Evolutionary conservation across 345 rosid genomes (phyloP), one percentile per base, ranked within the genome.

Genomic region (Mallotus nudiflorus): DNA sequence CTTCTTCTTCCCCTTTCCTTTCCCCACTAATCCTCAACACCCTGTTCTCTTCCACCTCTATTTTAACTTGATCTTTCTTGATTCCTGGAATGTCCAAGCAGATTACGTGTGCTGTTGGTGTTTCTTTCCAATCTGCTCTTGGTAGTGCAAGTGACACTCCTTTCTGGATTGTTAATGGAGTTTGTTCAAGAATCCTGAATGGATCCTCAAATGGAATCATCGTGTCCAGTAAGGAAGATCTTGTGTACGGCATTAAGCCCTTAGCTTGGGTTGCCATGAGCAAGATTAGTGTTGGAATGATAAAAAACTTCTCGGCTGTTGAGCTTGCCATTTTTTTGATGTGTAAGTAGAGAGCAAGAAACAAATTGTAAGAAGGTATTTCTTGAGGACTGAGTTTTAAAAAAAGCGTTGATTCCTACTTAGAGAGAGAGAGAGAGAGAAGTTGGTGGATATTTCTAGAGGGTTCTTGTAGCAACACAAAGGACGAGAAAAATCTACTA

Each of bases 91-190:
- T 53, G 58, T 83, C 86, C 1, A 80, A 39, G 0, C 69, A 1
- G 25, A 83, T 68, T 0, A 83, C 9, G 19, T 75, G 86, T 0
- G 70, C 12, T 0, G 46, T 11, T 3, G 72, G 25, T 0, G 80
- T 80, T 40, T 83, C 86, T 57, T 77, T 82, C 86, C 86, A 80
- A 57, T 82, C 82, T 5, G 81, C 81, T 31, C 78, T 37, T 4
- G 85, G 82, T 9, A 78, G 24, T 0, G 85, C 78, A 2, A 82
- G 24, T 6, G 65, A 33, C 0, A 40, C 2, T 24, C 73, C 85
- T 16, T 68, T 80, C 4, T 84, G 68, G 66, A 79, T 27, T 33
- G 83, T 50, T 0, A 81, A 54, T 1, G 89, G 85, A 50, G 66
- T 33, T 3, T 83, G 84, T 57, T 85, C 89, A 0, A 83, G 79